Evolutionary conservation across 2,329 filamentous ascomycete genomes (phyloP).

Genomic region (Allantophomopsis cytisporea): DNA sequence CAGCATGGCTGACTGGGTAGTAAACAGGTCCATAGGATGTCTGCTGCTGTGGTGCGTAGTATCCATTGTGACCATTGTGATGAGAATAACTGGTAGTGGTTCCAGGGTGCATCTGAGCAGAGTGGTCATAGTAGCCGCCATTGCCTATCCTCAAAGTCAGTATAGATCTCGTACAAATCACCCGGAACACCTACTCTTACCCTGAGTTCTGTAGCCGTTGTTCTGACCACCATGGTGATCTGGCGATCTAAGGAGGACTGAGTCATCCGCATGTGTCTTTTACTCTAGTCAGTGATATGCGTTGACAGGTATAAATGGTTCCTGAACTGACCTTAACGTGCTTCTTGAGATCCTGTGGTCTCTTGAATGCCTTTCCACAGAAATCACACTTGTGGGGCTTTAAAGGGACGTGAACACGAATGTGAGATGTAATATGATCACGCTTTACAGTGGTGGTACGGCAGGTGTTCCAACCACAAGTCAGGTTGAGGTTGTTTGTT

Average conservation of each 20-base stretch:
- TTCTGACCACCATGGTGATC: conserved; percentile 15
- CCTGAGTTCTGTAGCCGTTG: conserved; percentile 36
- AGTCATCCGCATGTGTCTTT: conserved; percentile 86
- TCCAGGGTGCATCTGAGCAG: conserved; percentile 48
- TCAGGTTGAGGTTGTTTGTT: conserved; percentile 96
- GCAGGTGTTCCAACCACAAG: conserved; percentile 94
- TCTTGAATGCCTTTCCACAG: conserved; percentile 98
- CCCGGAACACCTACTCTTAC: conserved; percentile 29
- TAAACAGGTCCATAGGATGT: conserved; percentile 61
- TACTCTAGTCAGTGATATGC: conserved; percentile 9
- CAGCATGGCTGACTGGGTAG: conserved; percentile 55
- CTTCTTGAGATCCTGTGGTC: conserved; percentile 97
- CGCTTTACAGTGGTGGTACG: conserved; percentile 96
- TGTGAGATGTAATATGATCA: conserved; percentile 98
- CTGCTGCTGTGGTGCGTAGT: conserved; percentile 37
- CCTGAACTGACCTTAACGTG: conserved; percentile 65
- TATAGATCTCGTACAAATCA: no score
- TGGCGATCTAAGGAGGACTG: conserved; percentile 42
- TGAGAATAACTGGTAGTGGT: conserved; percentile 32
- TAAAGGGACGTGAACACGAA: conserved; percentile 93
- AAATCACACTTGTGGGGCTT: conserved; percentile 99
- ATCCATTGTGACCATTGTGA: conserved; percentile 34
- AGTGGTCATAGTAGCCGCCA: conserved; percentile 44
- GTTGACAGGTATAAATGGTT: neutral
- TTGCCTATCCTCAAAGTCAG: neutral